Conservation (phyloP, 306 rosid genomes). For the barrel medic (Medicago truncatula) region DNA sequence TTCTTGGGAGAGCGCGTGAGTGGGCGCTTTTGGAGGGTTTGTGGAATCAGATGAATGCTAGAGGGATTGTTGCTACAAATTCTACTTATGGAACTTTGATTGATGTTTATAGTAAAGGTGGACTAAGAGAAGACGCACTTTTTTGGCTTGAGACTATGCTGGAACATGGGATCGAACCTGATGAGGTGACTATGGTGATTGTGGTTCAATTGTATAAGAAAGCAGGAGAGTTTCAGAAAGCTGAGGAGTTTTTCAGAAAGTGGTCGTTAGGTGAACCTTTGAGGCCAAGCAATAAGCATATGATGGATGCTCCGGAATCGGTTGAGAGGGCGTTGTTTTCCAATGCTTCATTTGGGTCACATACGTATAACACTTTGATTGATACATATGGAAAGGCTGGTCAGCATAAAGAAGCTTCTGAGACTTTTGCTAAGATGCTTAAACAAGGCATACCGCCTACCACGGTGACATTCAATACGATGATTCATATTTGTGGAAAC, state of each 20-base stretch:
- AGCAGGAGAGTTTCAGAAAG: conserved; percentile 78
- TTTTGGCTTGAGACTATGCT: conserved; percentile 84
- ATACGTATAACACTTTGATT: conserved; percentile 82
- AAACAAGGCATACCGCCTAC: conserved; percentile 79
- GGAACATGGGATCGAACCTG: conserved; percentile 77
- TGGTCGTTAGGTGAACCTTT: conserved; percentile 68
- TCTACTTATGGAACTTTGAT: conserved; percentile 95
- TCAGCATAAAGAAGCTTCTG: conserved; percentile 78
- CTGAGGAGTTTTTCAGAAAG: conserved; percentile 74
- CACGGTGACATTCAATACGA: conserved; percentile 89
- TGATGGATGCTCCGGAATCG: conserved; percentile 29
- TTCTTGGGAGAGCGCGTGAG: conserved; percentile 67
- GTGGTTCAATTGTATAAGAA: conserved; percentile 90
- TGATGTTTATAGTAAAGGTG: conserved; percentile 85
- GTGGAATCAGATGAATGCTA: conserved; percentile 80
- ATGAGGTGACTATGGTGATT: conserved; percentile 93
- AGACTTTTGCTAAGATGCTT: conserved; percentile 77
- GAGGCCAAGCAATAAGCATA: conserved; percentile 38
- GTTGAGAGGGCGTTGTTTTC: conserved; percentile 35
- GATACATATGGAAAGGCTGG: conserved; percentile 93
- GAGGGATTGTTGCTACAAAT: conserved; percentile 73
- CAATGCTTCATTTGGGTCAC: conserved; percentile 60
- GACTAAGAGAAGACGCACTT: conserved; percentile 71
- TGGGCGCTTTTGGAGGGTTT: conserved; percentile 69
- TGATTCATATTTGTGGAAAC: conserved; percentile 93